Percentiles rank a stretch among this genome's conserved stretches.
Evolutionary conservation across 768 basidiomycete genomes (phyloP).

Genomic region (Crucibulum laeve): DNA sequence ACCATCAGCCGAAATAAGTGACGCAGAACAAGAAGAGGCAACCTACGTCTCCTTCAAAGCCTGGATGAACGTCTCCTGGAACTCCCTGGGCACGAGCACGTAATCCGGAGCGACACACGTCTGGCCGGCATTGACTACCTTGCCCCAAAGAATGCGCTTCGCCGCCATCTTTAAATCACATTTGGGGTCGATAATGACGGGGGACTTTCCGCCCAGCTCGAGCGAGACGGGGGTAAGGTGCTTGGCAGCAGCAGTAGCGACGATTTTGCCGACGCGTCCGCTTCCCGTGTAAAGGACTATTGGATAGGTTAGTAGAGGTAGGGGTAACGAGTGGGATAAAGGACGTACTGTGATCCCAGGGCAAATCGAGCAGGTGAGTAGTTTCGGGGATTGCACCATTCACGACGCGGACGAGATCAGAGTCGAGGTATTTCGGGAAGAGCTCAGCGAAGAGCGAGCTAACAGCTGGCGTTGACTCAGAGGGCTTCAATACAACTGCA

Average conservation of each 20-base stretch:
- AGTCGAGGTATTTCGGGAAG: constrained; percentile 72
- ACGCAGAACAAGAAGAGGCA: background rate
- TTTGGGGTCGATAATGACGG: constrained; percentile 67
- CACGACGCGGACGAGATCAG: constrained; percentile 57
- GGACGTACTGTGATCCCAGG: constrained; percentile 52
- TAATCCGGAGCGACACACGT: constrained; percentile 67
- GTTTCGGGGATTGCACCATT: constrained; percentile 66
- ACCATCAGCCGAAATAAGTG: background rate
- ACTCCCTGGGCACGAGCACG: constrained; percentile 39
- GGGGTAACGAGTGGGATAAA: background rate
- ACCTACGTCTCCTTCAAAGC: constrained; percentile 39
- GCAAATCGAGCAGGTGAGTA: constrained; percentile 68
- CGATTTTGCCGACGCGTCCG: constrained; percentile 58
- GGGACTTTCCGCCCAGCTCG: constrained; percentile 58
- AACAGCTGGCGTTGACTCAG: constrained; percentile 58
- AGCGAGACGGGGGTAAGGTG: constrained; percentile 62
- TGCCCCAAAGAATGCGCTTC: constrained; percentile 80
- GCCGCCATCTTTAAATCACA: constrained; percentile 65
- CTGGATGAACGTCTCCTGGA: constrained; percentile 41
- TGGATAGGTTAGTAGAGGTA: background rate
- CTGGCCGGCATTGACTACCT: constrained; percentile 71
- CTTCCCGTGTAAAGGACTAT: constrained; percentile 36
- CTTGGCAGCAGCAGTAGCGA: constrained; percentile 74
- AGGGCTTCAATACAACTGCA: constrained; percentile 68
- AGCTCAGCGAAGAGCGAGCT: constrained; percentile 62